A percentile compares a stretch with the other conserved stretches of the same genome.
These are phyloP conservation scores for Mucor piriformis DNA, from an alignment of 371 early-diverging fungal genomes.

Conservation along the genomic window DNA sequence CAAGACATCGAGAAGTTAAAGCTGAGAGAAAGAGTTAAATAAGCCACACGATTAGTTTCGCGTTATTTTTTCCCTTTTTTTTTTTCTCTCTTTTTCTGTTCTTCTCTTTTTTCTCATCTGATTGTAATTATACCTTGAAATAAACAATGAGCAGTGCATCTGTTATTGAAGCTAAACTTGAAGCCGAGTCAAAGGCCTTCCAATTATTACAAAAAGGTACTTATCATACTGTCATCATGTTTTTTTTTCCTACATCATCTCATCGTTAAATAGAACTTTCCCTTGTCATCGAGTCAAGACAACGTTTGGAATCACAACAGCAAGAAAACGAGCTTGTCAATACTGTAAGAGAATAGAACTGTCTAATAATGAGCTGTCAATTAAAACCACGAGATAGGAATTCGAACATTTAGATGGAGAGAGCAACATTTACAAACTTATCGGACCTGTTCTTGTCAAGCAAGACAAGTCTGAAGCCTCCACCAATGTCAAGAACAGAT, in stretches of 20 bases:
- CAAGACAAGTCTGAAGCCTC: slow-evolving; percentile 88
- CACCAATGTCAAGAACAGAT: slow-evolving; percentile 90
- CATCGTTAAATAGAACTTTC: slow-evolving; percentile 65
- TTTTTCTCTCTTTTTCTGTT: slow-evolving; percentile 3
- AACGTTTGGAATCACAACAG: slow-evolving; percentile 91
- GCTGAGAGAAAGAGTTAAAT: slow-evolving; percentile 18
- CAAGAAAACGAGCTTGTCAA: slow-evolving; percentile 94
- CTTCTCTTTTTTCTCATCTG: background rate
- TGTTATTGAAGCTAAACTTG: slow-evolving; percentile 59
- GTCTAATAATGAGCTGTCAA: background rate
- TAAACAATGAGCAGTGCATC: slow-evolving; percentile 28
- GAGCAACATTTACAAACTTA: slow-evolving; percentile 89
- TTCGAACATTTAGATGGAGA: slow-evolving; percentile 80
- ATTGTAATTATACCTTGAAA: background rate
- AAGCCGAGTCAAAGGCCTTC: slow-evolving; percentile 66
- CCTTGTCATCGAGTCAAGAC: slow-evolving; percentile 75
- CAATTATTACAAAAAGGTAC: slow-evolving; percentile 68
- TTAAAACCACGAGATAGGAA: slow-evolving; percentile 76
- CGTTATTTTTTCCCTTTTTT: background rate
- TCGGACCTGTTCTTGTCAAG: slow-evolving; percentile 94
- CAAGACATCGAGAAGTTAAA: slow-evolving; percentile 41
- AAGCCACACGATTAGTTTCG: background rate
- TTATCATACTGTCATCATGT: background rate
- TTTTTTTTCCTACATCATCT: background rate
- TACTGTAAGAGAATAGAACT: slow-evolving; percentile 50